Base-by-base conservation (phyloP, 495 filamentous ascomycete genomes). In the Patellaria atrata region DNA sequence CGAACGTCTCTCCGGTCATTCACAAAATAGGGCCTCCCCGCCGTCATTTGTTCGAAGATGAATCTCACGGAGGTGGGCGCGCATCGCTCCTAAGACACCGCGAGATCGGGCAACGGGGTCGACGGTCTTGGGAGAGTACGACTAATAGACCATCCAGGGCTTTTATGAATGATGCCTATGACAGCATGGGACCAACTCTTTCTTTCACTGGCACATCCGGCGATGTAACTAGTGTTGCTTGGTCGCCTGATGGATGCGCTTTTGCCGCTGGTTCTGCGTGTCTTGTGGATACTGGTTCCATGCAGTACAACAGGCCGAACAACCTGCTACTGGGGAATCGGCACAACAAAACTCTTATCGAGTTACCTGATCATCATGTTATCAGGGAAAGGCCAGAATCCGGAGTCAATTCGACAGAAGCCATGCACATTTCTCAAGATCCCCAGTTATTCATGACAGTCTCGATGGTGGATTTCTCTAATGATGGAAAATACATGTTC, bases 281-380 rank as follows among this genome's bases (percentile, higher is more conserved):
- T 18, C 71, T 81, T 37, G 73, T 71, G 1, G 83, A 94, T 48
- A 53, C 67, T 0, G 67, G 76, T 34, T 82, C 80, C 38, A 78
- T 84, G 59, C 75, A 82, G 34, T 94, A 93, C 55, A 93, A 94
- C 45, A 68, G 77, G 29, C 65, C 67, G 0, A 76, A 79, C 15
- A 94, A 92, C 51, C 60, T 93, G 3, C 40, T 85, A 3, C 48
- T 87, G 11, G 84, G 85, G 1, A 70, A 82, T n/a, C 52, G 71
- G 3, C 47, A 46, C 2, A 43, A 40, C 0, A 69, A 69, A 21
- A 58, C 55, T 2, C 45, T 93, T 10, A 54, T 57, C 27, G 79
- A 85, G 27, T 62, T 83, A 12, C 64, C 77, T 0, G 71, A 83
- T 25, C 85, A 94, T 47, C 66, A 71, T 14, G 63, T 77, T 8